Conservation (phyloP, 2,329 filamentous ascomycete species). For the Furcasterigmium sp. region DNA sequence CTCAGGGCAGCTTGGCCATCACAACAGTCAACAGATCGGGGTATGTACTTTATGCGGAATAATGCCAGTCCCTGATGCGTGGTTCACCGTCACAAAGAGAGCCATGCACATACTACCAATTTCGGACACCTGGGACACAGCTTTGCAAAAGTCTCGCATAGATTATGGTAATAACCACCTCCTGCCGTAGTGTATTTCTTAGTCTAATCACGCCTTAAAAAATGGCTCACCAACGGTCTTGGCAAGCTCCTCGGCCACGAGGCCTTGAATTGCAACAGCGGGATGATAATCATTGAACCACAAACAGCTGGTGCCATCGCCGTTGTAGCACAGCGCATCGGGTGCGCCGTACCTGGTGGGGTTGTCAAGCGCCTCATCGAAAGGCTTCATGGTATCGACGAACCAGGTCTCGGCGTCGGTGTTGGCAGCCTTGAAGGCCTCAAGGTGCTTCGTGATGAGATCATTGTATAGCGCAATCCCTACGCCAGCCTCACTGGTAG, state of each 20-base stretch:
- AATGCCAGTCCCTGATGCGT: too few relatives aligned
- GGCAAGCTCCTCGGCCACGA: constrained; percentile 33
- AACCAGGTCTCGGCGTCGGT: constrained; percentile 24
- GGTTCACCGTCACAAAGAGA: too few relatives aligned
- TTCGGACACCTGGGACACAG: too few relatives aligned
- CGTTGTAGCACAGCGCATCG: constrained; percentile 35
- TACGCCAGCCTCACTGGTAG: constrained; percentile 21
- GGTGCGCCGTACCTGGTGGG: constrained; percentile 34
- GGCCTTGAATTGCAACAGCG: constrained; percentile 29
- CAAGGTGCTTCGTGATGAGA: constrained; percentile 19
- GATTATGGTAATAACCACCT: too few relatives aligned
- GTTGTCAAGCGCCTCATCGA: constrained; percentile 35
- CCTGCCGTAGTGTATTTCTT: too few relatives aligned
- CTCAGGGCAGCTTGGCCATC: too few relatives aligned
- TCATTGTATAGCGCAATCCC: constrained; percentile 34
- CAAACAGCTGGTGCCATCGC: constrained; percentile 35
- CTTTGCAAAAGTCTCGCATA: too few relatives aligned
- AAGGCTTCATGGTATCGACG: constrained; percentile 33
- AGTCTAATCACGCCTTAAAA: constrained; percentile 5
- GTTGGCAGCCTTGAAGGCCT: constrained; percentile 27
- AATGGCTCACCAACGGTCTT: constrained; percentile 11
- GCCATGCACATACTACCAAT: too few relatives aligned
- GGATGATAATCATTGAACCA: constrained; percentile 41
- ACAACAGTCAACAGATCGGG: too few relatives aligned
- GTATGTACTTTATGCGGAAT: too few relatives aligned